phyloP scores from a whole-genome alignment of 768 basidiomycete species.

The Cystofilobasidium bisporidii region DNA sequence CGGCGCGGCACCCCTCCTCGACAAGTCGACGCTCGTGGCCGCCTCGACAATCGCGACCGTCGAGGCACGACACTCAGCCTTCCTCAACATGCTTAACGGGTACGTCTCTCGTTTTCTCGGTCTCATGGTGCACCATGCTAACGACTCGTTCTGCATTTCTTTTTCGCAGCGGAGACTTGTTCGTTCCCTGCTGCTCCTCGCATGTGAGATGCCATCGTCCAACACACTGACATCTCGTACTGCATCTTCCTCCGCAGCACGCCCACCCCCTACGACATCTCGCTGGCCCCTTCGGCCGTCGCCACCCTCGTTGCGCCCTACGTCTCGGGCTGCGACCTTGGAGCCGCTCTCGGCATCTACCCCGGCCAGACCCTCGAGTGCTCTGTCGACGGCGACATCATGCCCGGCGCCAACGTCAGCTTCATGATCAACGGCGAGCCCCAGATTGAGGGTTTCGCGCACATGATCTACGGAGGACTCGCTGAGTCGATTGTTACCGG shows the following conservation, averaged over 20 bases:
- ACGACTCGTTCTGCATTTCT: too few relatives aligned
- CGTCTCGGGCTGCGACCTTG: not conserved
- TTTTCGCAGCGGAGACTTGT: too few relatives aligned
- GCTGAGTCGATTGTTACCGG: constrained; percentile 53
- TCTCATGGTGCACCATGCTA: too few relatives aligned
- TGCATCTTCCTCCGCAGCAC: too few relatives aligned
- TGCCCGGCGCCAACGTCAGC: not conserved
- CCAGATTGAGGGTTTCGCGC: constrained; percentile 33
- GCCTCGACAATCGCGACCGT: constrained; percentile 66
- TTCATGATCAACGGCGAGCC: not conserved
- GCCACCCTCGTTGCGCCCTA: constrained; percentile 4
- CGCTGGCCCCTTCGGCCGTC: constrained; percentile 42
- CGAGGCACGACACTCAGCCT: constrained; percentile 72
- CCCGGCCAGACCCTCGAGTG: not conserved
- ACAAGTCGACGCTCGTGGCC: constrained; percentile 55
- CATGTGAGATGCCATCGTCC: too few relatives aligned
- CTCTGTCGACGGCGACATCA: not conserved
- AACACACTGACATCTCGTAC: too few relatives aligned
- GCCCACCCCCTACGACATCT: constrained; percentile 69
- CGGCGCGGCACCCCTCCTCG: constrained; percentile 57
- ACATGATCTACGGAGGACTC: constrained; percentile 62
- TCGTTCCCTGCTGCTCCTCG: too few relatives aligned
- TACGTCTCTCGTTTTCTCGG: constrained; percentile 51
- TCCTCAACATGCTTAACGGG: constrained; percentile 60
- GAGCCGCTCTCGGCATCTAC: not conserved